These are phyloP conservation scores for Selaginella tamariscina DNA, from an alignment of 75 land plant genomes.

Conservation along the genomic window DNA sequence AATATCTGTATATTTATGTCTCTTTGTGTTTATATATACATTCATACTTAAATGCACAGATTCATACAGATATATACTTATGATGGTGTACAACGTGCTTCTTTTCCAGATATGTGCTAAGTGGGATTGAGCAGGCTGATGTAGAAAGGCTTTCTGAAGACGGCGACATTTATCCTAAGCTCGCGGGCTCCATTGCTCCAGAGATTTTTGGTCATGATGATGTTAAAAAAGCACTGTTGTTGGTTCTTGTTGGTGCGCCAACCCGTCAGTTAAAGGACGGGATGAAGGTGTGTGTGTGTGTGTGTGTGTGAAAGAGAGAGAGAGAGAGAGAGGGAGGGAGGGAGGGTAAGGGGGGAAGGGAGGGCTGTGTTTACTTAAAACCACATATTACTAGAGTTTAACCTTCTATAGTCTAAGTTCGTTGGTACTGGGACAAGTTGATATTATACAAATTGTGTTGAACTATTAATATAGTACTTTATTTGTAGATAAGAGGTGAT, in stretches of 20 bases:
- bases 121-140: conserved; percentile 71
- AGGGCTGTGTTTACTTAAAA: too few species aligned
- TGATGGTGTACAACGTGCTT: neutral
- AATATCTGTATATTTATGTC: neutral
- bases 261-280: conserved; percentile 84
- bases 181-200: conserved; percentile 82
- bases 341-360: too few species aligned
- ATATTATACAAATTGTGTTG: too few species aligned
- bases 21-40: conserved; percentile 14
- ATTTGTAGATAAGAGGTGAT: conserved; percentile 83
- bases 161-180: conserved; percentile 78
- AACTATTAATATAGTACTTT: neutral
- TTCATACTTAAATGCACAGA: neutral
- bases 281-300: conserved; percentile 84
- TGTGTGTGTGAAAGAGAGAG: too few species aligned
- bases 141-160: conserved; percentile 72
- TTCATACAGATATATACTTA: conserved; percentile 3
- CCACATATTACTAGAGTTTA: too few species aligned
- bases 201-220: conserved; percentile 99
- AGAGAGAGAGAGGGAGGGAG: too few species aligned
- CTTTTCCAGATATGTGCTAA: conserved; percentile 58
- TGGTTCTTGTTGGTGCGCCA: conserved; percentile 95
- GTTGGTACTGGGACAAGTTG: too few species aligned
- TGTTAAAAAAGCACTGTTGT: conserved; percentile 84
- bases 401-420: too few species aligned